A percentile compares a stretch with the other conserved stretches of the same genome.
These are phyloP conservation scores for Cairneyella variabilis DNA, from an alignment of 495 filamentous ascomycete species.

Conservation along the genomic window DNA sequence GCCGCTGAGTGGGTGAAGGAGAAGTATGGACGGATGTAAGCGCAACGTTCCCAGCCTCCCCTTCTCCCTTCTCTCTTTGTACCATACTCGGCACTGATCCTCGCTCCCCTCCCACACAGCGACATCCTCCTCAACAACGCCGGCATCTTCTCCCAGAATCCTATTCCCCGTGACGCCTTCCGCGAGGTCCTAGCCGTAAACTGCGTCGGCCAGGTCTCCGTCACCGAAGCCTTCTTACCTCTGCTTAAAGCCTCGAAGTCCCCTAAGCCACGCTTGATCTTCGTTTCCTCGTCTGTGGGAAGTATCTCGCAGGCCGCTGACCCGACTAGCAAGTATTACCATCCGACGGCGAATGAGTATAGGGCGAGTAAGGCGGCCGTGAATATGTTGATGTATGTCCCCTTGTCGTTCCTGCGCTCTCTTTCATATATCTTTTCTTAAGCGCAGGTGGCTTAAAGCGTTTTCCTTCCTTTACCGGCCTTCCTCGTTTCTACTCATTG, in stretches of 20 bases:
- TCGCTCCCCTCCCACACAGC: too few species aligned
- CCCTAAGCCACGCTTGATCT: slow-evolving; percentile 30
- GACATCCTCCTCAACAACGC: slow-evolving; percentile 60
- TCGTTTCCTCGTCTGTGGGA: slow-evolving; percentile 33
- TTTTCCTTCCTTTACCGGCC: too few species aligned
- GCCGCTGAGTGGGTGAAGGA: slow-evolving; percentile 32
- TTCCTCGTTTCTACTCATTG: too few species aligned
- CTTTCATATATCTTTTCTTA: too few species aligned
- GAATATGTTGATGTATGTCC: slow-evolving; percentile 24
- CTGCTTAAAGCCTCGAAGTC: slow-evolving; percentile 29
- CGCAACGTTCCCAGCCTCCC: too few species aligned
- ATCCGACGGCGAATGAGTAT: slow-evolving; percentile 17
- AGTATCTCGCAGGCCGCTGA: slow-evolving; percentile 29
- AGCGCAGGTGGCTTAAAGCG: too few species aligned
- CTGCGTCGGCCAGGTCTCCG: slow-evolving; percentile 29
- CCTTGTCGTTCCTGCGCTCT: too few species aligned
- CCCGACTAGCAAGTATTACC: slow-evolving; percentile 5
- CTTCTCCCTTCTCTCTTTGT: too few species aligned
- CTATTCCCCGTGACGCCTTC: background rate
- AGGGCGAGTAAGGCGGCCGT: slow-evolving; percentile 25
- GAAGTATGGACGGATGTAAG: too few species aligned
- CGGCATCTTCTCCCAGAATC: slow-evolving; percentile 36
- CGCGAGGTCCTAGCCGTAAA: slow-evolving; percentile 27
- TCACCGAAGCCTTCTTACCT: slow-evolving; percentile 39
- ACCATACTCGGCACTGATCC: too few species aligned